Base-by-base conservation (phyloP, 257 asterid species). In the Nicotiana undulata region DNA sequence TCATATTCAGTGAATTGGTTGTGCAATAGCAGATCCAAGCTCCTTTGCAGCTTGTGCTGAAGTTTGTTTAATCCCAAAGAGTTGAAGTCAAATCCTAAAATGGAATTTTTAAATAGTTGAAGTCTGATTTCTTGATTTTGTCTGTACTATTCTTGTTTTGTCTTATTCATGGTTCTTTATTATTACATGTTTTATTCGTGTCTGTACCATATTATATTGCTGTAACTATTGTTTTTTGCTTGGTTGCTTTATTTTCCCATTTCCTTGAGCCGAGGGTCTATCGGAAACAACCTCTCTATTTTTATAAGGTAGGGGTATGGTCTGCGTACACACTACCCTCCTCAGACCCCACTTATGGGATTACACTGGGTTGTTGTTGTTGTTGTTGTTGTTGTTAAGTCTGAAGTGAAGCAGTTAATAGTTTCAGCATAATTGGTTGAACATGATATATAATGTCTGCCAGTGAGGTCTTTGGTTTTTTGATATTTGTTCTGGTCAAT, bases 401-500 rank as follows among this genome's bases (percentile, higher is more conserved):
- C 26, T 32, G 37, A 66, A 66, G 12, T 66, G 28, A 22, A 66
- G 28, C 75, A 32, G n/a, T 66, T 66, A 40, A 12, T 68, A 20
- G 56, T 68, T 67, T 68, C 31, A 2, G 24, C 20, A 13, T 29
- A 44, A 44, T 12, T 70, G 77, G 44, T 22, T 70, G 59, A 44
- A 3, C 59, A 44, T 22, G 56, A 22, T 70, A 22, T 13, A 70
- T 44, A 44, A 22, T 70, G 58, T 44, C 59, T 70, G 59, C 15
- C 77, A 22, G 15, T 70, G 46, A 3, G 59, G 20, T 70, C 46
- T 70, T 70, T 70, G 34, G 37, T 44, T 44, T 44, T 70, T 22
- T 70, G 77, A 70, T 34, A 28, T 66, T 63, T 34, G 26, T 66
- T 63, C 85, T 77, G 46, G 51, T 70, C 34, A 70, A 44, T 22